These are phyloP conservation scores for Stentor coeruleus DNA, from an alignment of 73 alveolate species.

Conservation along the genomic window DNA sequence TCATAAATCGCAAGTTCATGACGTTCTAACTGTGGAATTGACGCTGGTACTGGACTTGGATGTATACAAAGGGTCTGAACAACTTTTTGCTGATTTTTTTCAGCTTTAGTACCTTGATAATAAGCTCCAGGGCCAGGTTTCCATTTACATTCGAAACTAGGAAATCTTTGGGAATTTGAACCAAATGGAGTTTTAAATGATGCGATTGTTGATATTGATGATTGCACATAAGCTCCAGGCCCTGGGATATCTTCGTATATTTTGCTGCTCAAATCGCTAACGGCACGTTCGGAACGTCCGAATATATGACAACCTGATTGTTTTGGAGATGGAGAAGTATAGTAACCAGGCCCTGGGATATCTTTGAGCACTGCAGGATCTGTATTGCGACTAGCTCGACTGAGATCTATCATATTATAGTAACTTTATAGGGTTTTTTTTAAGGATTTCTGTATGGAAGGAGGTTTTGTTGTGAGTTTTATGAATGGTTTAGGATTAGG, in stretches of 20 bases:
- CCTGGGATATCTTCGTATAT: constrained; percentile 12
- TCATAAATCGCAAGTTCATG: constrained; percentile 13
- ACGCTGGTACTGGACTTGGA: constrained; percentile 20
- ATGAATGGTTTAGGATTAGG: too few relatives aligned
- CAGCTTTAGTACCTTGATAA: too few relatives aligned
- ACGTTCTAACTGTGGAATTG: constrained; percentile 14
- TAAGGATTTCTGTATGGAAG: too few relatives aligned
- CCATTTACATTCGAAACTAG: background rate
- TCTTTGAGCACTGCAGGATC: background rate
- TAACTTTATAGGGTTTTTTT: too few relatives aligned
- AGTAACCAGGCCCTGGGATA: constrained; percentile 23
- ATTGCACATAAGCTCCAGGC: background rate
- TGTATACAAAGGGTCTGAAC: constrained; percentile 2
- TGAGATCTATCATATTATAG: constrained; percentile 5
- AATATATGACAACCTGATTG: background rate
- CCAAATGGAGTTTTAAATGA: background rate
- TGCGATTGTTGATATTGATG: background rate
- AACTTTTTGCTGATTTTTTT: background rate
- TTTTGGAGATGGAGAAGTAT: background rate
- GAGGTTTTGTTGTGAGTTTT: too few relatives aligned
- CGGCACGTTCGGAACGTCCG: constrained; percentile 13
- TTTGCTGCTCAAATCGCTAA: background rate
- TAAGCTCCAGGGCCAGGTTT: constrained; percentile 19
- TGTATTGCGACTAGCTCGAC: background rate
- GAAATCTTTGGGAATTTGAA: constrained; percentile 6